Base-by-base conservation (phyloP, 2,329 filamentous ascomycete genomes). In the Orbilia brochopaga region DNA sequence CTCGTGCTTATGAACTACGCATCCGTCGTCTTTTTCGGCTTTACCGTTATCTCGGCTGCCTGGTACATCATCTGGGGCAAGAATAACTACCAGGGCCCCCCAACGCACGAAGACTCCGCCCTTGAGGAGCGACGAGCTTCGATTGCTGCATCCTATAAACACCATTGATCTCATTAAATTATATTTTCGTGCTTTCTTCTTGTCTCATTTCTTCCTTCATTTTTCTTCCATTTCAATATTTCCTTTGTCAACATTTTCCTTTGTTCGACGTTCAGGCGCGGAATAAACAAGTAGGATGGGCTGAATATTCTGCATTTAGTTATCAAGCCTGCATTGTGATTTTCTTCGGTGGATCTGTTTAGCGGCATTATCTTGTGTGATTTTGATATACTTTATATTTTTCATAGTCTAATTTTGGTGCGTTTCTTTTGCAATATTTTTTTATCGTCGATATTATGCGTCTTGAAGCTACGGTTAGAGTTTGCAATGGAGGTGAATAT, bases 41-140 rank as follows among this genome's bases (percentile, higher is more conserved):
- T 89, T 73, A 83, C 85, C 61, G 54, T 81, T 42, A 83, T 90
- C 65, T 85, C 88, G 0, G 83, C 82, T 8, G 78, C 80, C 6
- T 91, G 88, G 88, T 91, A 91, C 80, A 81, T 86, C 75, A 82
- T 83, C 57, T 90, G 87, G 87, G 88, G 88, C 35, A 84, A 85
- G 79, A 85, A 86, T 80, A 85, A 90, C 79, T 90, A 90, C 79
- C 81, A 82, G 51, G 87, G 87, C 15, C 87, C 86, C 1, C 85
- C 83, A n/a, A 82, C 76, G 23, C 58, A 74, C 51, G 70, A 74
- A 37, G 70, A 73, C 23, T 40, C 60, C 7, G 61, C 62, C 13
- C 40, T 73, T 19, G 69, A 73, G 32, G 19, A 66, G 27, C 50
- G 69, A 53, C 48, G 69, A 52, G 61, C 56, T 19, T 73, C 69